A percentile compares a stretch with the other conserved stretches of the same genome.
phyloP scores from a whole-genome alignment of 2,329 filamentous ascomycete genomes.

The Chaetomium strumarium region DNA sequence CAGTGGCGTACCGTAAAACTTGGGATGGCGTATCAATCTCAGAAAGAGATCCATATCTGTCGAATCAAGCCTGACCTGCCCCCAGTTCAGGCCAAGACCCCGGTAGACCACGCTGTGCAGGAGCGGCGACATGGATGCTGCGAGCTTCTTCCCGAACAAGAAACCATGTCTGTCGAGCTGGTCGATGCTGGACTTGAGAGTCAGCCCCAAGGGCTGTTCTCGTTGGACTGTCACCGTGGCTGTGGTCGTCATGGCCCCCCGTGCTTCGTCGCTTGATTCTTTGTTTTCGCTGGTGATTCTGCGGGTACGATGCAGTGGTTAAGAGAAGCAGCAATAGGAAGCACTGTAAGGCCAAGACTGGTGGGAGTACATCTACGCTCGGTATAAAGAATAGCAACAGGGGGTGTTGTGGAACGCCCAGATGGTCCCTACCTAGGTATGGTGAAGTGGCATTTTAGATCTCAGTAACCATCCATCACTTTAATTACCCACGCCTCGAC shows the following conservation, averaged over 20 bases:
- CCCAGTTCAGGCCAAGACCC: constrained; percentile 45
- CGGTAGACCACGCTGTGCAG: constrained; percentile 50
- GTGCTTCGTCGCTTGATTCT: neutral
- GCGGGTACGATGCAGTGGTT: no score
- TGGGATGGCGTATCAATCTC: constrained; percentile 47
- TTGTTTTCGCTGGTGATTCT: neutral
- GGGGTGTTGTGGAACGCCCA: neutral
- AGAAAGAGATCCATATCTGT: constrained; percentile 44
- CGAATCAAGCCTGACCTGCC: constrained; percentile 48
- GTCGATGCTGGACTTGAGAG: constrained; percentile 17
- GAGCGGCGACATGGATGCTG: constrained; percentile 49
- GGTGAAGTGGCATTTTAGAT: neutral
- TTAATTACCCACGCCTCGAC: neutral
- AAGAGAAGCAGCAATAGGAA: no score
- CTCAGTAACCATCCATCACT: neutral
- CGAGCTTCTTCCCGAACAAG: constrained; percentile 52
- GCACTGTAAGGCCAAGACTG: no score
- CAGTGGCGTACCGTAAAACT: constrained; percentile 51
- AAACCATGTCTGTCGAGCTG: constrained; percentile 44
- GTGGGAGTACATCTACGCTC: no score
- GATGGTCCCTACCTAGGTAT: neutral
- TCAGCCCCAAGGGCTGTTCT: constrained; percentile 5
- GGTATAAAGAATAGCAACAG: no score
- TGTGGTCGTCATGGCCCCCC: constrained; percentile 4
- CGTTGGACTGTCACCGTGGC: constrained; percentile 6